These are phyloP conservation scores for Gentiana straminea DNA, from an alignment of 257 asterid species.

Conservation along the genomic window DNA sequence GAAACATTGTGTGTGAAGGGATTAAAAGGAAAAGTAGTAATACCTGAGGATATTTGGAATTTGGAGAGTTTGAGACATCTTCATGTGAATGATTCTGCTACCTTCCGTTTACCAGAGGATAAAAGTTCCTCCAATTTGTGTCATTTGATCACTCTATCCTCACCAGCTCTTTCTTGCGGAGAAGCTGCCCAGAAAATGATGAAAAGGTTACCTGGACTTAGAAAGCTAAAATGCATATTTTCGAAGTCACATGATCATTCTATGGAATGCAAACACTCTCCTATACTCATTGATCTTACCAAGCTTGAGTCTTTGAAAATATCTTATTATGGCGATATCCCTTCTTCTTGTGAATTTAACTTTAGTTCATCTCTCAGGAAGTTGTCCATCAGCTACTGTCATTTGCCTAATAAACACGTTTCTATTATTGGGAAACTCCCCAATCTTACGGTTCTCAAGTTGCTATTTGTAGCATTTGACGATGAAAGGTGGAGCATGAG, in stretches of 20 bases:
- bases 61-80: neutral
- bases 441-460: neutral
- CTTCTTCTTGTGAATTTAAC: neutral
- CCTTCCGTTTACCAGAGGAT: neutral
- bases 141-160: neutral
- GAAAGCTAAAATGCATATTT: neutral
- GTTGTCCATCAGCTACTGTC: neutral
- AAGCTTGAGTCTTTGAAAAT: neutral
- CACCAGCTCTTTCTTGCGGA: neutral
- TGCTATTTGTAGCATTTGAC: neutral
- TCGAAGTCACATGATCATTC: neutral
- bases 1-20: neutral
- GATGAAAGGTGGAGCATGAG: conserved; percentile 4
- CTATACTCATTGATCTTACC: neutral
- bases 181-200: neutral
- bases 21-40: neutral
- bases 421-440: neutral
- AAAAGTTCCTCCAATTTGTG: neutral
- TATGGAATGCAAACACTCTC: neutral
- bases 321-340: neutral
- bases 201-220: neutral
- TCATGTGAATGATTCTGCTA: neutral
- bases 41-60: neutral
- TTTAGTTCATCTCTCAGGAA: neutral
- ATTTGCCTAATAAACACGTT: neutral